These are phyloP conservation scores for Asterophora parasitica DNA, from an alignment of 768 basidiomycete species.

Conservation along the genomic window DNA sequence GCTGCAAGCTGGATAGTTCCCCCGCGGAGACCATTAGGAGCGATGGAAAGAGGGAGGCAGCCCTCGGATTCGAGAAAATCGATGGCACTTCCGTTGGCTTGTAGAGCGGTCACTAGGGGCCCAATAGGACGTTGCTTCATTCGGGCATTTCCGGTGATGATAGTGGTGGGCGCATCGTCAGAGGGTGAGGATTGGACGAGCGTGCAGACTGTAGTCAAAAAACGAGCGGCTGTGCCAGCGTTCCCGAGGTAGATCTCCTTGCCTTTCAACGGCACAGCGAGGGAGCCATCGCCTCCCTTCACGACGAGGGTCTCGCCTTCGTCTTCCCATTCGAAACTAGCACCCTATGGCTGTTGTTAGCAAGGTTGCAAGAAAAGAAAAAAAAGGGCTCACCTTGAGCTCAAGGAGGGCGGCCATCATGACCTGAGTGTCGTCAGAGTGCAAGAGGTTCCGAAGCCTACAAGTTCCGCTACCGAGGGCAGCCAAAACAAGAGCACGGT, in stretches of 20 bases:
- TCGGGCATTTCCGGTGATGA: constrained; percentile 94
- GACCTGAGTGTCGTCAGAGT: constrained; percentile 97
- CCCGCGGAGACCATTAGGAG: constrained; percentile 78
- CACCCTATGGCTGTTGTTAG: constrained; percentile 52
- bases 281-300: constrained; percentile 74
- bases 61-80: constrained; percentile 75
- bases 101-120: constrained; percentile 86
- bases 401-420: constrained; percentile 96
- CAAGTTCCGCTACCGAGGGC: constrained; percentile 89
- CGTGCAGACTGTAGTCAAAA: constrained; percentile 94
- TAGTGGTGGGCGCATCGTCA: constrained; percentile 46
- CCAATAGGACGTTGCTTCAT: constrained; percentile 99
- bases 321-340: constrained; percentile 92
- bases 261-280: constrained; percentile 71
- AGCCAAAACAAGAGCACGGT: constrained; percentile 89
- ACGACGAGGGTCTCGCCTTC: constrained; percentile 94
- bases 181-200: constrained; percentile 54
- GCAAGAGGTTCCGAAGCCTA: constrained; percentile 82
- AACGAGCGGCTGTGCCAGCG: constrained; percentile 95
- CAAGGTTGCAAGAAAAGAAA: constrained; percentile 2
- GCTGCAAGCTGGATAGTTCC: constrained; percentile 84
- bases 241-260: constrained; percentile 95
- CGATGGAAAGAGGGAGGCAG: constrained; percentile 85
- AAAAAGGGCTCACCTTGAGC: constrained; percentile 56
- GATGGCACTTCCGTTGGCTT: constrained; percentile 74